phyloP scores from a whole-genome alignment of 768 basidiomycete species.

The Lentinus brumalis region DNA sequence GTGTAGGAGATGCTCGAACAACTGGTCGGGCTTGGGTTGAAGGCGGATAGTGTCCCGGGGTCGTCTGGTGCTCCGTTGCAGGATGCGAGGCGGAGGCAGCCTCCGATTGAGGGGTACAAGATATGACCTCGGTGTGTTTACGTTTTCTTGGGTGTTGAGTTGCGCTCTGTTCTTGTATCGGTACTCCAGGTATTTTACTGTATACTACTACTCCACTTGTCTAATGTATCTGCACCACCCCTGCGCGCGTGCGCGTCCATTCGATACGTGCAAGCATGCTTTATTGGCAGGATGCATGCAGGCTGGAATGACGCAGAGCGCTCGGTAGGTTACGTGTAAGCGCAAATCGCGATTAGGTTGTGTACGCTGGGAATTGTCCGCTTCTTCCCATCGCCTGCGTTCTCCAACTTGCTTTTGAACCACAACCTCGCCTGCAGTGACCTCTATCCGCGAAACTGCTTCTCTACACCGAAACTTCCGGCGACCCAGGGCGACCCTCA shows the following conservation, averaged over 20 bases:
- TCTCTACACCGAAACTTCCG: too few species aligned
- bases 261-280: too few species aligned
- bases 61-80: neutral
- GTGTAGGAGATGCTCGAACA: conserved; percentile 32
- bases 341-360: neutral
- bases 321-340: too few species aligned
- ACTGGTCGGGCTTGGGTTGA: conserved; percentile 31
- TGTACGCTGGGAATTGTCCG: neutral
- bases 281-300: too few species aligned
- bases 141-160: neutral
- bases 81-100: neutral
- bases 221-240: too few species aligned
- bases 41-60: neutral
- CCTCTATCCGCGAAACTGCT: too few species aligned
- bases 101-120: neutral
- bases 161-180: too few species aligned
- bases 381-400: neutral
- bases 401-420: neutral
- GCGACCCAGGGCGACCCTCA: too few species aligned
- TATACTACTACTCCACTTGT: neutral
- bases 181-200: too few species aligned
- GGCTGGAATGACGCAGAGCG: too few species aligned
- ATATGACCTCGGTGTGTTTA: neutral
- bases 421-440: neutral
- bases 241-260: too few species aligned